phyloP scores from a whole-genome alignment of 169 alveolate genomes.

The Pseudocohnilembus persalinus region DNA sequence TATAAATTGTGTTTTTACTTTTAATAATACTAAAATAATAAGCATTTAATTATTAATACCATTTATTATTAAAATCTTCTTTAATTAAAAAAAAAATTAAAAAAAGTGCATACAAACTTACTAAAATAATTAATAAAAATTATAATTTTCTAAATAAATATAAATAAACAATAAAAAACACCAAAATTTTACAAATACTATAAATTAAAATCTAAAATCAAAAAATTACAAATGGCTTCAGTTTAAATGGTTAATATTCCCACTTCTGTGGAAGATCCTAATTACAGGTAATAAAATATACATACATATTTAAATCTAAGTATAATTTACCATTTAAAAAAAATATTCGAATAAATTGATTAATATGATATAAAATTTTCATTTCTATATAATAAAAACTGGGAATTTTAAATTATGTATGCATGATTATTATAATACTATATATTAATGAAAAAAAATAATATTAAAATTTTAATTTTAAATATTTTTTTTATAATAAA shows the following conservation, averaged over 20 bases:
- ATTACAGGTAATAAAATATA: conserved; percentile 76
- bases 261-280: conserved; percentile 94
- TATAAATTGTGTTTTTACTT: too few species aligned
- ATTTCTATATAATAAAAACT: neutral
- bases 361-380: neutral
- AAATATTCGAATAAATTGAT: neutral
- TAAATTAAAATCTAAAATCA: too few species aligned
- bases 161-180: too few species aligned
- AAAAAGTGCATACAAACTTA: too few species aligned
- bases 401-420: neutral
- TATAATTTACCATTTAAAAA: neutral
- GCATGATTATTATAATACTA: neutral
- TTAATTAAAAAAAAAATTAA: too few species aligned
- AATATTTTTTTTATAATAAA: neutral
- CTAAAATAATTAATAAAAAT: too few species aligned
- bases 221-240: neutral
- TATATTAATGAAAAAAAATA: neutral
- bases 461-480: neutral
- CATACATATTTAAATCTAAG: neutral
- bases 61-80: too few species aligned
- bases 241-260: conserved; percentile 87
- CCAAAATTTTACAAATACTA: too few species aligned
- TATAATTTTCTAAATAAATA: too few species aligned
- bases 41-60: too few species aligned
- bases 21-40: too few species aligned